A percentile compares a stretch with the other conserved stretches of the same genome.
These are phyloP conservation scores for Podaxis mareebaensis DNA, from an alignment of 768 basidiomycete genomes.

Conservation along the genomic window DNA sequence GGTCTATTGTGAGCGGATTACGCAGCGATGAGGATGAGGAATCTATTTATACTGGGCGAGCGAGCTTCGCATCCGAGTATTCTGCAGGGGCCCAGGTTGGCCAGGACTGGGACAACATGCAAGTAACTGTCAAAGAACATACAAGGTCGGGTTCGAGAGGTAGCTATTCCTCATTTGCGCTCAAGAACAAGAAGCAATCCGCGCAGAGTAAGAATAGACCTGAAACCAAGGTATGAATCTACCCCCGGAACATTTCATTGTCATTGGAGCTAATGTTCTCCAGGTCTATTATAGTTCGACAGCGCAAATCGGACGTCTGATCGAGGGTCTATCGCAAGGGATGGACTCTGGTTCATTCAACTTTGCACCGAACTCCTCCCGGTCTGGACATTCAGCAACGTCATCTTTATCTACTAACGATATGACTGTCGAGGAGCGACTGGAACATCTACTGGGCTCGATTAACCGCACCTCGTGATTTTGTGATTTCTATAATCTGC, in stretches of 20 bases:
- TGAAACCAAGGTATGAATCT: slow-evolving; percentile 74
- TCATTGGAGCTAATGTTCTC: slow-evolving; percentile 21
- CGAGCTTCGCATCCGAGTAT: slow-evolving; percentile 76
- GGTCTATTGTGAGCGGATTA: slow-evolving; percentile 84
- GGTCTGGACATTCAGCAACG: slow-evolving; percentile 53
- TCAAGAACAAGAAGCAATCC: slow-evolving; percentile 51
- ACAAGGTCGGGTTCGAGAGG: slow-evolving; percentile 64
- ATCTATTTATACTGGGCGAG: slow-evolving; percentile 63
- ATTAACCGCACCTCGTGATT: slow-evolving; percentile 32
- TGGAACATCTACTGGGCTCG: slow-evolving; percentile 69
- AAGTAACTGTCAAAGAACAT: slow-evolving; percentile 80
- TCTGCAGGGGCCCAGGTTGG: slow-evolving; percentile 50
- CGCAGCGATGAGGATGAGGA: slow-evolving; percentile 71
- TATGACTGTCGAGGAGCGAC: slow-evolving; percentile 71
- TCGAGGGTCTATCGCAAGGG: slow-evolving; percentile 79
- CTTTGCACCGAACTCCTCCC: slow-evolving; percentile 46
- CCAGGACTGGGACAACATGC: slow-evolving; percentile 48
- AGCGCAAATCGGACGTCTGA: slow-evolving; percentile 79
- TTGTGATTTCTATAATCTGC: slow-evolving; percentile 26
- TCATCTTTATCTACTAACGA: slow-evolving; percentile 68
- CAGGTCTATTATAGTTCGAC: slow-evolving; percentile 78
- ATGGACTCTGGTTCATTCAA: slow-evolving; percentile 87
- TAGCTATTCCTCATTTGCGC: slow-evolving; percentile 60
- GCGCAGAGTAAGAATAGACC: slow-evolving; percentile 58
- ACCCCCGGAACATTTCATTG: slow-evolving; percentile 25